Base-by-base conservation (phyloP, 345 rosid genomes). In the Psidium friedrichsthalianum region DNA sequence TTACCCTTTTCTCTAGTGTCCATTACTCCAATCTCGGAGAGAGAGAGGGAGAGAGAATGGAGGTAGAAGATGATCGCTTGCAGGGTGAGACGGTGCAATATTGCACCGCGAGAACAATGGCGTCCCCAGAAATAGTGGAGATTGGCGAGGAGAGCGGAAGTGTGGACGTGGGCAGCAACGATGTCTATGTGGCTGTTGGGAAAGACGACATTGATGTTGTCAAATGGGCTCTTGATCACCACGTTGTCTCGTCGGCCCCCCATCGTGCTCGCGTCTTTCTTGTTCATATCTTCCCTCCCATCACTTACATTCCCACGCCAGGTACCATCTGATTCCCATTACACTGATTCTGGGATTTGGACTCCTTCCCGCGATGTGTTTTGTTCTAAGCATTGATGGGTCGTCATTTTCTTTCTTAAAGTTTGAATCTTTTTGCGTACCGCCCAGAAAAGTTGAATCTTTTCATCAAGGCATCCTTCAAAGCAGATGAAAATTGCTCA, bases 41-140 rank as follows among this genome's bases (percentile, higher is more conserved):
- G 64, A 11, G 64, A 58, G 64, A 2, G 61, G 1, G 85, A 85
- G 82, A 83, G 69, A 29, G 16, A 15, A 83, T 74, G 85, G 85
- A 87, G 82, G 25, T 55, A 47, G 86, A 59, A 80, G 86, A 81
- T 44, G 44, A 27, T 76, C 74, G 81, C 42, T 64, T 1, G 83
- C 88, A 53, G 88, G 59, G 22, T 36, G 54, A 81, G 83, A 83
- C 61, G 69, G 89, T 52, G 8, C 85, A 25, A 76, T 90, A 84
- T 24, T 85, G 86, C 74, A n/a, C 84, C 56, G 87, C 81, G 22
- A 24, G 84, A 56, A 85, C 90, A 82, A 89, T 87, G 42, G 80
- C 89, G 88, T 93, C 94, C 8, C 88, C 94, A 3, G 96, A 94
- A 42, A 93, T 94, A 51, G 95, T 92, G 80, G 96, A 94, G 92